Evolutionary conservation across 1,139 yeast genomes (phyloP), one percentile per base, ranked within the genome.

Genomic region (Kodamaea plutei): DNA sequence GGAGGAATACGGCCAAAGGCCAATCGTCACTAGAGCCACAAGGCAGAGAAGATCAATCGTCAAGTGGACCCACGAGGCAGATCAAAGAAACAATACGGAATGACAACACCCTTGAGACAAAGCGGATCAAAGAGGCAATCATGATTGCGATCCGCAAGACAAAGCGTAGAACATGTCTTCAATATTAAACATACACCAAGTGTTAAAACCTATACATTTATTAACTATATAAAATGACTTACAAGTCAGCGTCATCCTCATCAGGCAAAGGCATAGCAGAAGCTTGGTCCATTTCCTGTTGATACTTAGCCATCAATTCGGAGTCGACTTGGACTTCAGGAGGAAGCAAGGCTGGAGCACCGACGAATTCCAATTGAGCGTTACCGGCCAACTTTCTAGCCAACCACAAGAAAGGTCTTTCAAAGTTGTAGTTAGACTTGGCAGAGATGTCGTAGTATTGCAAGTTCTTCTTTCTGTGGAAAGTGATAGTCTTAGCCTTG

Each of bases 391-490:
- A 79, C 75, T 93, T 93, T 80, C 98, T 85, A 35, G 98, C 98
- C 60, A 93, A 85, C 99, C 98, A 93, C 68, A 93, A 81, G 84
- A 91, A 93, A 43, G 99, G 99, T 77, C 93, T 93, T 75, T 93
- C 99, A 57, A 93, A 93, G 78, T 93, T 93, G 76, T 93, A 93
- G 79, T 93, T 93, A 50, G 98, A 91, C 75, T 93, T 93, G 64
- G 99, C 99, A 39, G 97, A 89, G 61, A 93, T 93, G 68, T 93
- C 99, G 73, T 93, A 93, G 73, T 93, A 93, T 73, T 93, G 99
- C 66, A 93, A 79, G 76, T 93, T 91, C 82, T 93, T 93, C 94
- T 93, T 93, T 80, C 97, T 84, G 85, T 91, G 98, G 96, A 93
- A 93, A 54, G 98, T 93, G 73, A 91, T 91, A 61, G 96, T 87